Conservation (phyloP, 192 early-diverging fungal species). For the Chytriomyces confervae region DNA sequence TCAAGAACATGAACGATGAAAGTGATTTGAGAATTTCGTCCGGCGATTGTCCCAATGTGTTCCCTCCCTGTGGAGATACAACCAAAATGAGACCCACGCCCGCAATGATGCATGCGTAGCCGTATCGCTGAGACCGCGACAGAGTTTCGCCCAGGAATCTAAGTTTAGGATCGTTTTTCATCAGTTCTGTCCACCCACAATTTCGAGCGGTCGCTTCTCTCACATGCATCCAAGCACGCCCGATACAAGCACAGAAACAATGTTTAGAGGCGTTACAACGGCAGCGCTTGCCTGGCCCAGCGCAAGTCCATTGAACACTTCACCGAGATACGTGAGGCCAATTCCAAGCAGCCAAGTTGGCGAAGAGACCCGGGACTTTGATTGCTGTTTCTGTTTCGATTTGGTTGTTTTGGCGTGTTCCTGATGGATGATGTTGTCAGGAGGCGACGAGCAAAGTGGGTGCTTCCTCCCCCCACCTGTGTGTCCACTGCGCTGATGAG, state of each 20-base stretch:
- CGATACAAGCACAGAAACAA: slow-evolving; percentile 37
- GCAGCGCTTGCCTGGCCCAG: slow-evolving; percentile 38
- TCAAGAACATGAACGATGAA: slow-evolving; percentile 6
- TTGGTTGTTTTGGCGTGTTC: slow-evolving; percentile 11
- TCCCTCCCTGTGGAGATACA: slow-evolving; percentile 23
- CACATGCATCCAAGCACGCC: slow-evolving; percentile 22
- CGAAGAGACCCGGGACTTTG: background rate
- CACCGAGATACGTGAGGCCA: slow-evolving; percentile 38
- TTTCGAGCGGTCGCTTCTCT: background rate
- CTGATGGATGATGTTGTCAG: background rate
- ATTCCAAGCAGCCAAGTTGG: slow-evolving; percentile 37
- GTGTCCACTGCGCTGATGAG: background rate
- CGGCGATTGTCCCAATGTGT: slow-evolving; percentile 17
- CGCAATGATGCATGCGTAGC: slow-evolving; percentile 32
- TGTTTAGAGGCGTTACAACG: slow-evolving; percentile 46
- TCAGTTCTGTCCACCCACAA: too few relatives aligned
- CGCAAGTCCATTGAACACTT: slow-evolving; percentile 38
- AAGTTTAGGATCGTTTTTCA: background rate
- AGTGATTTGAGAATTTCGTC: slow-evolving; percentile 22
- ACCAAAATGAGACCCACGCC: slow-evolving; percentile 39
- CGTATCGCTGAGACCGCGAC: slow-evolving; percentile 17
- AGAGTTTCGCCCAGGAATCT: slow-evolving; percentile 36
- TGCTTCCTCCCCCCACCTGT: background rate
- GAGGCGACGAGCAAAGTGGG: background rate
- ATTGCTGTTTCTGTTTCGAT: slow-evolving; percentile 7